These are phyloP conservation scores for Davidsoniella eucalypti DNA, from an alignment of 2,329 filamentous ascomycete species.

Conservation along the genomic window DNA sequence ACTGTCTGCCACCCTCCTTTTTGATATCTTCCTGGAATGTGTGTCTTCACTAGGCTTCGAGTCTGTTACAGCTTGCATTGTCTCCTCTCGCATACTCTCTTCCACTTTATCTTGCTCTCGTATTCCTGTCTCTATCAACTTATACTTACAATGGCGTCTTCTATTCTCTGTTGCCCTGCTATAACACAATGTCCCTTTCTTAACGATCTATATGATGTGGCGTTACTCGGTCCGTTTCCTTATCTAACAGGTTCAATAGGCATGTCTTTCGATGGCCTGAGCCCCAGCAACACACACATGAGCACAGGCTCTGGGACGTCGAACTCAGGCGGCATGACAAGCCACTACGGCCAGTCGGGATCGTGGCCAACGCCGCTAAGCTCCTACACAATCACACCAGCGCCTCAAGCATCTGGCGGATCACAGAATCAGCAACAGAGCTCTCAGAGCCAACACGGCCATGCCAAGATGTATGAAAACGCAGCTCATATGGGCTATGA, in stretches of 20 bases:
- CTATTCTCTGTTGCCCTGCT: too few species aligned
- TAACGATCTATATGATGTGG: background rate
- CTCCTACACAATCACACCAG: conserved; percentile 36
- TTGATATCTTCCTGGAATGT: too few species aligned
- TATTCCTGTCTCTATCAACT: too few species aligned
- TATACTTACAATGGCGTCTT: too few species aligned
- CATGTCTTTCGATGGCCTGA: conserved; percentile 41
- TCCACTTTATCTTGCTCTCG: too few species aligned
- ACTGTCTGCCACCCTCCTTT: too few species aligned
- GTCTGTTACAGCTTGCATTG: too few species aligned
- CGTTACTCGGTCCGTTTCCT: background rate
- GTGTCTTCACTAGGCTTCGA: too few species aligned
- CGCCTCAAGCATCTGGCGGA: conserved; percentile 22
- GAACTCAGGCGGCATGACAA: conserved; percentile 21
- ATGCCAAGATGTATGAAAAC: conserved; percentile 7
- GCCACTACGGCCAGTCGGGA: conserved; percentile 34
- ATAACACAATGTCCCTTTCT: background rate
- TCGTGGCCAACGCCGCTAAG: conserved; percentile 40
- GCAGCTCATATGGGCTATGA: conserved; percentile 5
- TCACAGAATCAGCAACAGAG: conserved; percentile 15
- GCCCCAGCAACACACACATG: conserved; percentile 39
- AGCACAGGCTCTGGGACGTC: conserved; percentile 42
- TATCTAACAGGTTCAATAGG: conserved; percentile 19
- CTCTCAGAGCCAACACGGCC: background rate
- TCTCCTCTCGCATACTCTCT: too few species aligned